Evolutionary conservation across 2,329 filamentous ascomycete genomes (phyloP), one percentile per base, ranked within the genome.

Genomic region (Colletotrichum aenigma): DNA sequence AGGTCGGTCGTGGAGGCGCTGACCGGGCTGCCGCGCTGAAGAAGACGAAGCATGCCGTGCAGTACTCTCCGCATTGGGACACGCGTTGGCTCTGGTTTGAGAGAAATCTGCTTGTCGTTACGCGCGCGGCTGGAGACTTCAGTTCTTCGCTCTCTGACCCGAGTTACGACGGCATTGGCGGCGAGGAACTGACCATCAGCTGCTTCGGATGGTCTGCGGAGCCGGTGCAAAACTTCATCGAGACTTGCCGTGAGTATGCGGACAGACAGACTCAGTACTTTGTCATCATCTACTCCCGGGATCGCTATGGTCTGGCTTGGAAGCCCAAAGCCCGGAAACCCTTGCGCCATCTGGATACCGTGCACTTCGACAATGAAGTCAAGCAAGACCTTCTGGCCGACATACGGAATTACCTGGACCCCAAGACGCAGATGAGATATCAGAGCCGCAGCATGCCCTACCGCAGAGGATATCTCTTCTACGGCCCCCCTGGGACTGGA

Each of bases 401-500:
- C 73, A 87, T 90, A 43, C 85, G 85, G 10, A 89, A 90, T 60
- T 91, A 91, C 73, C 82, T 91, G 4, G 86, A 88, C 26, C 86
- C 86, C 2, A 84, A 83, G 65, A 87, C 86, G 0, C 84, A 85
- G 71, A 86, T 87, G 52, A 92, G 92, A 84, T 95, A 95, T 75
- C 89, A 92, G 13, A 90, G 89, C 36, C 88, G 93, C 8, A 92
- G 76, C 56, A 84, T 84, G 81, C 83, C 82, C 1, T 85, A 85
- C 52, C 79, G 82, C 15, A 9, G 36, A 38, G 36, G 36, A 8
- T 38, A 38, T 38, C 36, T 38, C 36, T 38, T 38, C 16, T 38
- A 93, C 74, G 92, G 92, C 0, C 91, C 91, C 0, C 91, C 91
- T 0, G 91, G 91, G 1, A 92, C 90, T 0, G 91, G 91, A 3